Evolutionary conservation across 176 grass and related monocot species (phyloP), one percentile per base, ranked within the genome.

Genomic region (Ampelocalamus luodianensis): DNA sequence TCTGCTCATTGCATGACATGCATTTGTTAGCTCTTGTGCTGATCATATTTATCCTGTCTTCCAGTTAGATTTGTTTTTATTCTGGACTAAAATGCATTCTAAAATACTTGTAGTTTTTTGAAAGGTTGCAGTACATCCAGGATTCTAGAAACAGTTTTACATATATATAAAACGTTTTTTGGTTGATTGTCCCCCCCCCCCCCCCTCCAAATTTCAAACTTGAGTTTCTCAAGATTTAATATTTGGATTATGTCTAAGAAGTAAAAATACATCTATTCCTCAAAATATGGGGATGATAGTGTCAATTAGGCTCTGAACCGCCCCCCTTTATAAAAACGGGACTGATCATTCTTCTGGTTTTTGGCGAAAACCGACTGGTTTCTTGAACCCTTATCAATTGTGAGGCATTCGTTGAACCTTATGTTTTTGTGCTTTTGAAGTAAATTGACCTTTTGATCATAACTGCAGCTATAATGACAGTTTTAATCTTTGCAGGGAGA

Each of bases 401-500:
- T 34, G 65, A 29, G 43, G 77, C 50, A 12, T 56, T 23, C 29
- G 54, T 18, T 51, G 10, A 15, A 69, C 58, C 15, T 4, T 18
- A 4, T 34, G 9, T 60, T 42, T 70, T 27, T 11, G 22, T 58
- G 8, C 32, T 17, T 78, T 68, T 81, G 14, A 65, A 71, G 27
- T 43, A 39, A 86, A 12, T 66, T 10, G 5, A 43, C 56, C 26
- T 56, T 71, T 71, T 37, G 45, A 80, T 71, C 32, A 23, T 71
- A 72, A 66, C 23, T 61, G 48, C 17, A 29, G 8, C 16, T 72
- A 54, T 86, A 71, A 67, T 75, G 53, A 55, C 5, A 36, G 3
- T 38, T 38, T 84, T 4, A 43, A 54, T 76, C 26, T 55, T 68
- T 18, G 32, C 75, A 90, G 84, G 66, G 62, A 42, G 36, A 64